phyloP scores from a whole-genome alignment of 805 yeast species.

The Helenozyma baotianmanensis region DNA sequence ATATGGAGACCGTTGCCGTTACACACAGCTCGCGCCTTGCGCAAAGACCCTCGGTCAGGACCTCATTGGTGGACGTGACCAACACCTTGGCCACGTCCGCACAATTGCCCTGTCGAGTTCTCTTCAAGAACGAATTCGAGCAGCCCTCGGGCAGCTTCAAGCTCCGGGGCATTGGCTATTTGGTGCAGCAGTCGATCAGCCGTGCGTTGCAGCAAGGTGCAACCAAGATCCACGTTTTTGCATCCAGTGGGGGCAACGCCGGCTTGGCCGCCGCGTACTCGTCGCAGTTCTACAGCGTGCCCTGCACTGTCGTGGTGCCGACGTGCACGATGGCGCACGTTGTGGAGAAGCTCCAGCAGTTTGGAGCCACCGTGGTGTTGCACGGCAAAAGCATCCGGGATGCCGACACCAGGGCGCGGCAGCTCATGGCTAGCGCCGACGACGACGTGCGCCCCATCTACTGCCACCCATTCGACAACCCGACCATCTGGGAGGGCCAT shows the following conservation, averaged over 20 bases:
- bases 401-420: constrained; percentile 43
- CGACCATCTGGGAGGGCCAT: constrained; percentile 54
- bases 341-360: constrained; percentile 37
- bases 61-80: constrained; percentile 40
- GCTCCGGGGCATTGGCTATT: constrained; percentile 50
- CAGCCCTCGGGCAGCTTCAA: constrained; percentile 60
- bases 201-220: constrained; percentile 19
- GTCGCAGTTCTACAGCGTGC: constrained; percentile 29
- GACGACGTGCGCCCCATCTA: constrained; percentile 31
- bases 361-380: constrained; percentile 49
- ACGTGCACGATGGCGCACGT: constrained; percentile 42
- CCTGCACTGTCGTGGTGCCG: constrained; percentile 65
- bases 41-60: constrained; percentile 23
- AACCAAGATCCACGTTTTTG: constrained; percentile 37
- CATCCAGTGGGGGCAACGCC: constrained; percentile 56
- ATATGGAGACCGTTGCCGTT: too few species aligned
- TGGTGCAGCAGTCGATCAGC: constrained; percentile 33
- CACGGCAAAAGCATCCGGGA: constrained; percentile 46
- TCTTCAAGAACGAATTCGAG: constrained; percentile 46
- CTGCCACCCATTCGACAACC: constrained; percentile 53
- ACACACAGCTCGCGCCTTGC: too few species aligned
- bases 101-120: constrained; percentile 33
- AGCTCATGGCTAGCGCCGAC: constrained; percentile 17
- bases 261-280: constrained; percentile 53
- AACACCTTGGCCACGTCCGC: constrained; percentile 5